Evolutionary conservation across 1,139 yeast species (phyloP).

Genomic region (Blastobotrys petasosporus): DNA sequence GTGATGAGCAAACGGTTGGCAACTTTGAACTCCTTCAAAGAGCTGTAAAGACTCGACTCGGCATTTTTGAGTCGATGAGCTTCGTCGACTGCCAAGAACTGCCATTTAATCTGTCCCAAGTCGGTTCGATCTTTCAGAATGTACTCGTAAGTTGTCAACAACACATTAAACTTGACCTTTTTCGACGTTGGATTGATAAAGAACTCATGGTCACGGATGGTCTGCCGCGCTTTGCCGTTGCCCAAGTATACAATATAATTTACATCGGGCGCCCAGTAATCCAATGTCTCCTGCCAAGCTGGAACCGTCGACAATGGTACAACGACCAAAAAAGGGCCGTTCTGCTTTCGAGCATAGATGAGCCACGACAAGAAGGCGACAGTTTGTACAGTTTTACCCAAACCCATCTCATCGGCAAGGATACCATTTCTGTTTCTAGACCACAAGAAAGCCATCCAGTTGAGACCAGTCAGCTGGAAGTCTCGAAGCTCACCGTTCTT

Average conservation of each 20-base stretch:
- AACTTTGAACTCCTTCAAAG: constrained; percentile 74
- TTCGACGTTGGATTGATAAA: constrained; percentile 45
- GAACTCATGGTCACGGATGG: constrained; percentile 80
- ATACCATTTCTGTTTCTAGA: constrained; percentile 96
- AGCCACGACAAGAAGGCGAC: constrained; percentile 93
- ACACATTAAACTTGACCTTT: constrained; percentile 79
- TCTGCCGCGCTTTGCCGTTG: constrained; percentile 76
- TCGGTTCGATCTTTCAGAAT: constrained; percentile 81
- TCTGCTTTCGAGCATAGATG: constrained; percentile 86
- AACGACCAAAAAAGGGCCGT: constrained; percentile 94
- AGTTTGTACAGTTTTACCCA: constrained; percentile 97
- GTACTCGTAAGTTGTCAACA: constrained; percentile 92
- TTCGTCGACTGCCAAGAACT: constrained; percentile 94
- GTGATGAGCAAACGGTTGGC: constrained; percentile 84
- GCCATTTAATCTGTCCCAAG: constrained; percentile 86
- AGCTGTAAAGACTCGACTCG: constrained; percentile 86
- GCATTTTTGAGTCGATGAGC: constrained; percentile 96
- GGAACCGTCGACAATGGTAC: constrained; percentile 96
- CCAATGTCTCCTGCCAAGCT: constrained; percentile 99
- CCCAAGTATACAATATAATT: constrained; percentile 92
- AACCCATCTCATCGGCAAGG: constrained; percentile 98
- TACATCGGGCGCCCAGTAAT: constrained; percentile 94
- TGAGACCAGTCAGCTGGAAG: constrained; percentile 94
- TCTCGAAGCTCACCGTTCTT: constrained; percentile 92
- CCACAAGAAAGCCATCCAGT: constrained; percentile 99